Evolutionary conservation across 805 yeast genomes (phyloP), one percentile per base, ranked within the genome.

Genomic region (Schwanniomyces yamadae): DNA sequence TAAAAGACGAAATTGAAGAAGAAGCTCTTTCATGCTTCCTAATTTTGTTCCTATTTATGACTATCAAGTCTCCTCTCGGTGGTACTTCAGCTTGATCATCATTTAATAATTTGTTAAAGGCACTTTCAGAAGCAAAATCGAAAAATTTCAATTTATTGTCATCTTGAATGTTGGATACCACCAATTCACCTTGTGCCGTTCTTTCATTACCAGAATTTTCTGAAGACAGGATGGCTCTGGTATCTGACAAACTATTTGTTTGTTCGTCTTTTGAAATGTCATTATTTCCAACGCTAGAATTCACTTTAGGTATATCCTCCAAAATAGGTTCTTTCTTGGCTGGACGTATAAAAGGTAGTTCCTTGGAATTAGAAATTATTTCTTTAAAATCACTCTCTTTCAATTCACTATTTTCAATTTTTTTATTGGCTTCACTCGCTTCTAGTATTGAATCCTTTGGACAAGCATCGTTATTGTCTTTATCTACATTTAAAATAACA

Each of bases 21-120:
- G 44, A 38, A 3, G 42, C 34, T 15, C 54, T 31, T 15, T 50
- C 45, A 23, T 48, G 52, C 22, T 45, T 48, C 23, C 48, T 35
- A 18, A 47, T 40, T 28, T 41, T 46, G 15, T 26, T 33, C 21
- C 38, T 36, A 13, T 36, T 39, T 18, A 45, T 32, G 12, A 49
- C 40, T 7, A 33, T 37, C 22, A 52, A 30, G 26, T 52, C 59
- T 1, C 56, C 57, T 19, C 59, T 43, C 2, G 57, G 59, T 6
- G 59, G 59, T 2, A 52, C 55, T 15, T 42, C 52, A 16, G 22
- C 27, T 38, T 52, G 56, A 6, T 36, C 37, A 29, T 54, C 59
- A 31, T 46, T 43, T 23, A 54, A 22, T 13, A 52, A 44, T 15
- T 36, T 42, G 10, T 46, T 39, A 27, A 48, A 45, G 22, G 36